Conservation (phyloP, 331 rosid species). For the Acacia pycnantha region DNA sequence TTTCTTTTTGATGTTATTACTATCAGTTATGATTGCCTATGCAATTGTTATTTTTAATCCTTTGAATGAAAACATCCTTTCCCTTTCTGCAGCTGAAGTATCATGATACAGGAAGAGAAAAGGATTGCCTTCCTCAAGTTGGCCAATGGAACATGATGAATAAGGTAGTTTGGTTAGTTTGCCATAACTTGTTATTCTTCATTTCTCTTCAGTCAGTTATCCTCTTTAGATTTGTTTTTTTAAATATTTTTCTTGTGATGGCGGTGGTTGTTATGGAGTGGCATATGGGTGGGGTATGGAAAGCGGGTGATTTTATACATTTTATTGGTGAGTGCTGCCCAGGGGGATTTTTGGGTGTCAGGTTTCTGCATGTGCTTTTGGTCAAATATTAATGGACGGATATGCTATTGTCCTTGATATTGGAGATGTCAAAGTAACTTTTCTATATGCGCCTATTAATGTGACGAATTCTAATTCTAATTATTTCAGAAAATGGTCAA, state of each 20-base stretch:
- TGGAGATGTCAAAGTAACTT: background rate
- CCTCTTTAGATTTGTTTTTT: background rate
- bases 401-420: background rate
- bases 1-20: background rate
- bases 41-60: background rate
- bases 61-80: background rate
- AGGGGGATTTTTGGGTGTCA: background rate
- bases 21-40: background rate
- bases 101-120: conserved; percentile 92
- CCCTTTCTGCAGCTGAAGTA: conserved; percentile 71
- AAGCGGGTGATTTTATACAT: background rate
- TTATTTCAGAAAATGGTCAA: conserved; percentile 91
- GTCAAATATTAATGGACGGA: background rate
- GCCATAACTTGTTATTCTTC: background rate
- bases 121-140: conserved; percentile 90
- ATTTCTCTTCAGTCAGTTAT: background rate
- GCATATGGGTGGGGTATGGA: background rate
- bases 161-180: conserved; percentile 48
- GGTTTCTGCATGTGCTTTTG: background rate
- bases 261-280: too few species aligned
- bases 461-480: background rate
- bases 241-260: background rate
- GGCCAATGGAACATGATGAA: conserved; percentile 99
- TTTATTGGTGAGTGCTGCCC: background rate
- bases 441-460: background rate